Base-by-base conservation (phyloP, 164 flowering plant genomes). In the Warburgia ugandensis region DNA sequence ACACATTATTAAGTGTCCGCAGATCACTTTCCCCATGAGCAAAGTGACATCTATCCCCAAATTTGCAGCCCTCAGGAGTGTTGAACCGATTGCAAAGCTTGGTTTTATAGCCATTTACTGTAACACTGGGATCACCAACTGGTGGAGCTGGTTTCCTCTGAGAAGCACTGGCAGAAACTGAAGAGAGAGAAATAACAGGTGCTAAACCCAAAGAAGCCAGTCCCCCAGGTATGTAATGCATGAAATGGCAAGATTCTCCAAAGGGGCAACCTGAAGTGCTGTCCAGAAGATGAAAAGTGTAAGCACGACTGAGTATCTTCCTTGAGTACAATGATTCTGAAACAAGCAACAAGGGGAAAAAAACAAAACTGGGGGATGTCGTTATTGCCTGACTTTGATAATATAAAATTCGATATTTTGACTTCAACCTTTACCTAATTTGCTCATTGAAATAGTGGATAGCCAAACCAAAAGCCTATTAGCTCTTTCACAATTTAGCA, bases 191-290 rank as follows among this genome's bases (percentile, higher is more conserved):
- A 29, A 51, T 52, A 43, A 53, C 26, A 2, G 55, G 57, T 2
- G 55, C 5, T 10, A 44, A 28, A 26, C 60, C 59, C 57, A 56
- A 23, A 33, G 73, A 42, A 61, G 58, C 65, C 11, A 58, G 41
- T 14, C 70, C 70, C 14, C 73, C 67, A 4, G 60, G 69, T n/a
- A 65, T 64, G 54, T 69, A 58, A 33, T 69, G 73, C 61, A 61
- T 35, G 61, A 69, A 69, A 54, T 69, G 73, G 49, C 73, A 69
- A 31, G 64, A 52, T 30, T 61, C 73, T 13, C 73, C 73, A 55
- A 54, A 69, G 40, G 57, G 67, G 45, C 70, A 69, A 26, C 70
- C 73, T n/a, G 73, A 61, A 6, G 73, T 62, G 26, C 73, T 69
- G 67, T 45, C 44, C 10, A 45, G n/a, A n/a, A 45, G 7, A 26